These are phyloP conservation scores for Gossypium aridum DNA, from an alignment of 441 rosid genomes.

Conservation along the genomic window DNA sequence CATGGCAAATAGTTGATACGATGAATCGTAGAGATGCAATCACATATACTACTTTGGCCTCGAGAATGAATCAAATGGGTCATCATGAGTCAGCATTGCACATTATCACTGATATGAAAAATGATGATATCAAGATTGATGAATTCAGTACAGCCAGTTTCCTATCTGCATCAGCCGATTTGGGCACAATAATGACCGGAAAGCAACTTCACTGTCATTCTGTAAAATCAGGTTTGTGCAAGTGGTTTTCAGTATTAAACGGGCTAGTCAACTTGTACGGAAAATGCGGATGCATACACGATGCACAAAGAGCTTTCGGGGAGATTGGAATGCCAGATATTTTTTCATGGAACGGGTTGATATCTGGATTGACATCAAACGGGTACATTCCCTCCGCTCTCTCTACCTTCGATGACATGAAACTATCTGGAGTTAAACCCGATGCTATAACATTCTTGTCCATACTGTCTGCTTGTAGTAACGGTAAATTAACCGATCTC, in stretches of 20 bases:
- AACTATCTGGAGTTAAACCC: conserved; percentile 33
- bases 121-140: conserved; percentile 42
- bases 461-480: conserved; percentile 42
- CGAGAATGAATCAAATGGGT: conserved; percentile 54
- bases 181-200: conserved; percentile 34
- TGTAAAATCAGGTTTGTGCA: conserved; percentile 30
- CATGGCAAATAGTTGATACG: conserved; percentile 32
- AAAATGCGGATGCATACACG: conserved; percentile 32
- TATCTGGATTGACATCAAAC: conserved; percentile 40
- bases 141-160: conserved; percentile 51
- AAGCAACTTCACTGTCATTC: conserved; percentile 47
- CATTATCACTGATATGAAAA: conserved; percentile 30
- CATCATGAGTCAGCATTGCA: conserved; percentile 37
- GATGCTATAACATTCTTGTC: conserved; percentile 35
- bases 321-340: conserved; percentile 33
- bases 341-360: conserved; percentile 47
- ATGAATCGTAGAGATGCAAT: conserved; percentile 45
- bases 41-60: conserved; percentile 60
- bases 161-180: conserved; percentile 40
- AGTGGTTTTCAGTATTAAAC: conserved; percentile 30
- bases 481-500: conserved; percentile 31
- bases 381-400: conserved; percentile 35
- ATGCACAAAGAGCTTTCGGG: conserved; percentile 28
- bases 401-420: conserved; percentile 50
- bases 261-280: conserved; percentile 43